These are phyloP conservation scores for Botryotinia globosa DNA, from an alignment of 2,329 filamentous ascomycete genomes.

Conservation along the genomic window DNA sequence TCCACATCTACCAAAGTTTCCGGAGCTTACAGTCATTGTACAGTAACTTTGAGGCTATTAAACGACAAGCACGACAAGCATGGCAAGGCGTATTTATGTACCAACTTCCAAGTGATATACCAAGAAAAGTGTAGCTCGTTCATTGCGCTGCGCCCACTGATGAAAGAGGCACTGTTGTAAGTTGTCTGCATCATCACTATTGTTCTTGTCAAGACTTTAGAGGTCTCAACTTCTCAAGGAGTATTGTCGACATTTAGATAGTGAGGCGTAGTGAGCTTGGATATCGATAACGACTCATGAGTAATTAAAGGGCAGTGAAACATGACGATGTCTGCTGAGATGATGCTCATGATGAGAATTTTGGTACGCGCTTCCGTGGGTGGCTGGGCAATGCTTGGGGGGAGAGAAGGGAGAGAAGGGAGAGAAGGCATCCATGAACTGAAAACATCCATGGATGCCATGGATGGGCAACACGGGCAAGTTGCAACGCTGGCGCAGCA, in stretches of 20 bases:
- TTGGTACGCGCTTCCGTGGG: slow-evolving; percentile 1
- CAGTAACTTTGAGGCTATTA: background rate
- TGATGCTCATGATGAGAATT: background rate
- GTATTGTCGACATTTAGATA: background rate
- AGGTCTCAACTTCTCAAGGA: too few species aligned
- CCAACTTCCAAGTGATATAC: background rate
- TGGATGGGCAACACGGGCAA: background rate
- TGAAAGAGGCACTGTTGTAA: background rate
- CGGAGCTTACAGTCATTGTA: slow-evolving; percentile 1
- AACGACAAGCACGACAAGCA: background rate
- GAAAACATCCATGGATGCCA: too few species aligned
- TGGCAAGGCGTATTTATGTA: background rate
- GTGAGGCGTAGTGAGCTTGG: background rate
- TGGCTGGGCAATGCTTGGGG: background rate
- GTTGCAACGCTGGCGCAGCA: background rate
- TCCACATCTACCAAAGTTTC: background rate
- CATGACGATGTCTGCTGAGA: background rate
- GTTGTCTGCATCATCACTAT: background rate
- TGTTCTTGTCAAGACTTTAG: background rate
- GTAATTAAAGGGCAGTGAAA: background rate
- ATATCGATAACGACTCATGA: slow-evolving; percentile 4
- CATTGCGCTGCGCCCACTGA: background rate
- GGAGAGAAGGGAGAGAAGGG: too few species aligned
- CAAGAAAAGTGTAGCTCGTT: background rate
- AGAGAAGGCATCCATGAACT: too few species aligned